Percentiles rank a stretch among this genome's conserved stretches.
Evolutionary conservation across 2,329 filamentous ascomycete species (phyloP).

Genomic region (Domatiomyces catenatus): DNA sequence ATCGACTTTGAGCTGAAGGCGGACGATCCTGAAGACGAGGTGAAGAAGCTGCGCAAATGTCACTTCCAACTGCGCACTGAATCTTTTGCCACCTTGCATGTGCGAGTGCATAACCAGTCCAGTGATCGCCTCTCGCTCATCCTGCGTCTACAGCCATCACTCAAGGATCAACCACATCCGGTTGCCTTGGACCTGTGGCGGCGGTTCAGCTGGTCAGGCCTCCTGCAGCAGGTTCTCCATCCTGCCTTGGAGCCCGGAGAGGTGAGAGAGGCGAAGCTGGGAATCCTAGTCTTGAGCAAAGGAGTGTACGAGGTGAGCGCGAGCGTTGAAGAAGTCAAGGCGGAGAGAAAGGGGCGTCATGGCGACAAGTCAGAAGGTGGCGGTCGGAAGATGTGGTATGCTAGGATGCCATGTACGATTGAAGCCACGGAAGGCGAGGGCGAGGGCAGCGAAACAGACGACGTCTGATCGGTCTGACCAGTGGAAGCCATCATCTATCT

Average conservation of each 20-base stretch:
- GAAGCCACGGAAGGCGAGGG: constrained; percentile 7
- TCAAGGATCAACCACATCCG: constrained; percentile 56
- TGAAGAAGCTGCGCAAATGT: constrained; percentile 29
- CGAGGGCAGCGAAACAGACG: too few species aligned
- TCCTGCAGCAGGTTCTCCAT: constrained; percentile 55
- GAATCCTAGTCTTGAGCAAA: constrained; percentile 58
- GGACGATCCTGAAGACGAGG: constrained; percentile 4
- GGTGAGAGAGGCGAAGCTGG: constrained; percentile 47
- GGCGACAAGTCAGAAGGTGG: constrained; percentile 9
- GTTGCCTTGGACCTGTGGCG: constrained; percentile 67
- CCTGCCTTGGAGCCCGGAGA: constrained; percentile 45
- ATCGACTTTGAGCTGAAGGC: constrained; percentile 36
- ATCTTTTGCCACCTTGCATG: constrained; percentile 52
- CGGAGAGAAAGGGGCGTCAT: constrained; percentile 10
- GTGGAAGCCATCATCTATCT: too few species aligned
- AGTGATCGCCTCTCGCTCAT: constrained; percentile 52
- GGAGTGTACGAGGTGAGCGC: constrained; percentile 73
- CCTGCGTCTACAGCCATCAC: constrained; percentile 59
- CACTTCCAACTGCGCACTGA: constrained; percentile 39
- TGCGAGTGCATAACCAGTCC: constrained; percentile 63
- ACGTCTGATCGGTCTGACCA: too few species aligned
- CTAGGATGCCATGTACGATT: constrained; percentile 21
- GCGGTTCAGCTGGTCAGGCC: constrained; percentile 72
- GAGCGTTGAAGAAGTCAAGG: constrained; percentile 59
- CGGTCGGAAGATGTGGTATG: constrained; percentile 22